These are phyloP conservation scores for Dictyostelium discoideum DNA, from an alignment of 78 protist genomes.

Conservation along the genomic window DNA sequence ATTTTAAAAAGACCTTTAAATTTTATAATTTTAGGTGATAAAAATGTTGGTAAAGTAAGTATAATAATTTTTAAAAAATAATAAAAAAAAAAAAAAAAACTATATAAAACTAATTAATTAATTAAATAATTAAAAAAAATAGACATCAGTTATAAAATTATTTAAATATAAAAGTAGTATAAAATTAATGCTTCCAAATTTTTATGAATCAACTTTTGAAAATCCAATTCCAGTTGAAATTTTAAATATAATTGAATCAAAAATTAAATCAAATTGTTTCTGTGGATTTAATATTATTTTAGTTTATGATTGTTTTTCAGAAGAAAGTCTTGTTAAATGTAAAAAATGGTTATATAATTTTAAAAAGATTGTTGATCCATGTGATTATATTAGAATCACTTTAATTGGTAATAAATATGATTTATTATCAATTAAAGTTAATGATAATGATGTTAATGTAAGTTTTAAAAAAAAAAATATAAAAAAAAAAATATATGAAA, in stretches of 20 bases:
- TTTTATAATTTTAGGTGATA: neutral
- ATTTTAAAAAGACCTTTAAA: neutral
- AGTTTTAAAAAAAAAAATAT: neutral
- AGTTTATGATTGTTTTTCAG: neutral
- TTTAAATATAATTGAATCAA: neutral
- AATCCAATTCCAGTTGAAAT: neutral
- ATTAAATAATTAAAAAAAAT: too few relatives aligned
- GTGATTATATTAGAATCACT: neutral
- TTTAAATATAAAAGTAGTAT: neutral
- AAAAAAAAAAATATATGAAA: too few relatives aligned
- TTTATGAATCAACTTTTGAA: slow-evolving; percentile 10
- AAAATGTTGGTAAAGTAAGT: slow-evolving; percentile 16
- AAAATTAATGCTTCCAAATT: neutral
- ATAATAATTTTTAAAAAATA: neutral
- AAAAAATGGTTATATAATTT: neutral
- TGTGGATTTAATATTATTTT: neutral
- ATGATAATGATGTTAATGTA: neutral
- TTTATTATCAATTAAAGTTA: neutral
- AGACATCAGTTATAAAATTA: neutral
- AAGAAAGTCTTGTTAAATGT: neutral
- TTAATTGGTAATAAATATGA: slow-evolving; percentile 4
- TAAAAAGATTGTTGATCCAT: neutral
- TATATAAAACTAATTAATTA: too few relatives aligned
- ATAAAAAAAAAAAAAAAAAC: too few relatives aligned
- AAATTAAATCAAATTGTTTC: neutral